Conservation (phyloP, 2,329 filamentous ascomycete genomes). For the Apiospora saccharicola region DNA sequence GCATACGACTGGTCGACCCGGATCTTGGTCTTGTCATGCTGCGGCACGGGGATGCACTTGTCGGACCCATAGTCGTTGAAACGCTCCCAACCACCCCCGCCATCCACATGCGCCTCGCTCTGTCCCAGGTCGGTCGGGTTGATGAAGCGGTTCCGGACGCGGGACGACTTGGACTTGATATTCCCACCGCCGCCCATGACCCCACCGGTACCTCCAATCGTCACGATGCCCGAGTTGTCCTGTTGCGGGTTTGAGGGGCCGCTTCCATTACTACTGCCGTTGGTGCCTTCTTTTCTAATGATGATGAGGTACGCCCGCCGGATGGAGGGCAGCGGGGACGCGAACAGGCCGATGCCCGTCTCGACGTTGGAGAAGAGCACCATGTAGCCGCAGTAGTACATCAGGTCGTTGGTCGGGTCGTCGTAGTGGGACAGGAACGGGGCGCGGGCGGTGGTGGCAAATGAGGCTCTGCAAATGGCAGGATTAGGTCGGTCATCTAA, state of each 20-base stretch:
- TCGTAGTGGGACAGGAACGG: conserved; percentile 34
- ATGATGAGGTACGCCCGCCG: conserved; percentile 26
- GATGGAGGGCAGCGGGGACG: conserved; percentile 28
- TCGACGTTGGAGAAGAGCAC: conserved; percentile 35
- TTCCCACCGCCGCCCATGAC: neutral
- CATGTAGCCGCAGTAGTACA: conserved; percentile 35
- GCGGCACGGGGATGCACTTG: conserved; percentile 10
- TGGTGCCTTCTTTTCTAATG: neutral
- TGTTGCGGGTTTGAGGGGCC: neutral
- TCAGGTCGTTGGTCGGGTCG: conserved; percentile 32
- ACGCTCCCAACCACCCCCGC: conserved; percentile 24
- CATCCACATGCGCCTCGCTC: neutral
- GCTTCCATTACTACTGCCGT: neutral
- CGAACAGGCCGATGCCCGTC: conserved; percentile 31
- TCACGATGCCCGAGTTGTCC: neutral
- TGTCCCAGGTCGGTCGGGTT: neutral
- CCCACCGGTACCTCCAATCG: neutral
- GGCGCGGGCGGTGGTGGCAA: conserved; percentile 35
- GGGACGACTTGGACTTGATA: neutral
- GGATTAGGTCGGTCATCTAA: neutral
- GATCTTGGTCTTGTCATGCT: neutral
- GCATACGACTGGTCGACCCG: conserved; percentile 27
- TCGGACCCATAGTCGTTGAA: conserved; percentile 19
- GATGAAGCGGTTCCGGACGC: neutral
- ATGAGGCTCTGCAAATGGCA: conserved; percentile 30